phyloP scores from a whole-genome alignment of 306 rosid genomes.

The Alnus rubra region DNA sequence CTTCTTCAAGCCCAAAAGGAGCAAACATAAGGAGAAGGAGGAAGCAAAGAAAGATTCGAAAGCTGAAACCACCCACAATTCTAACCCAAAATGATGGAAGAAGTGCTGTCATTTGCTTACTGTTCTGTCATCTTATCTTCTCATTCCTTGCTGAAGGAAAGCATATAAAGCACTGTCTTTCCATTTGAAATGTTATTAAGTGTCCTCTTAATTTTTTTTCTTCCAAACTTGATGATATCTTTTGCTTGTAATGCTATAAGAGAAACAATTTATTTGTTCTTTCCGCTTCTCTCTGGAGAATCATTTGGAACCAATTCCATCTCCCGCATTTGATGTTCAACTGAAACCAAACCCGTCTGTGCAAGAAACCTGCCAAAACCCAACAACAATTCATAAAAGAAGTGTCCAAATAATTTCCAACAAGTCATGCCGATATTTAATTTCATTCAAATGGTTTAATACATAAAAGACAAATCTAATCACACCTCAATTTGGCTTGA shows the following conservation, averaged over 20 bases:
- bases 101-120: conserved; percentile 8
- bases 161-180: background rate
- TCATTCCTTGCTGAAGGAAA: conserved; percentile 19
- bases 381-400: conserved; percentile 12
- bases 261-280: conserved; percentile 32
- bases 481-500: background rate
- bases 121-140: conserved; percentile 10
- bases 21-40: conserved; percentile 48
- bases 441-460: background rate
- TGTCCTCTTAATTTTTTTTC: conserved; percentile 18
- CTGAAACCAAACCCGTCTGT: conserved; percentile 75
- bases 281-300: conserved; percentile 37
- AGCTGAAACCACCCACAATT: conserved; percentile 14
- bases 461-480: conserved; percentile 4
- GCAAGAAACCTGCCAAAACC: conserved; percentile 74
- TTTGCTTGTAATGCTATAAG: conserved; percentile 28
- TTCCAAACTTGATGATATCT: conserved; percentile 22
- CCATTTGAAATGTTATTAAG: conserved; percentile 4
- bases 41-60: conserved; percentile 41
- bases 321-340: conserved; percentile 85
- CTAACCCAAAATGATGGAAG: conserved; percentile 14
- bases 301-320: conserved; percentile 54
- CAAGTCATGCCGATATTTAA: background rate
- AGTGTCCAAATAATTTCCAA: conserved; percentile 5
- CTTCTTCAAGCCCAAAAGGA: conserved; percentile 42